phyloP scores from a whole-genome alignment of 2,329 filamentous ascomycete genomes.

The Coniochaeta sp. region DNA sequence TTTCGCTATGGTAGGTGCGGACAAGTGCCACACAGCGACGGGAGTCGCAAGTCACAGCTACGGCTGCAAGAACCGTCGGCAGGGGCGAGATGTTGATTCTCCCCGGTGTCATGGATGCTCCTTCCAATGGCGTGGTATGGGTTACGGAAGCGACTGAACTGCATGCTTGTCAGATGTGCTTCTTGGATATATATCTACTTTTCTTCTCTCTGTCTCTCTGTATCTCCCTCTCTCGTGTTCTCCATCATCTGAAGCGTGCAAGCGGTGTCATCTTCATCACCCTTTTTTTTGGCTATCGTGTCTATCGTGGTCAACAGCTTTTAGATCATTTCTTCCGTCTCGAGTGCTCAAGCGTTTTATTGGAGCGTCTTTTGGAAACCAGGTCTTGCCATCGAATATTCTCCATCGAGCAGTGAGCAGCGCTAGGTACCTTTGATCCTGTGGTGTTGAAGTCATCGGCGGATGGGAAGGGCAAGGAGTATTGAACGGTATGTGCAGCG shows the following conservation, averaged over 20 bases:
- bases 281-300: slow-evolving; percentile 3
- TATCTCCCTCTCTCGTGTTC: background rate
- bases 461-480: background rate
- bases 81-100: background rate
- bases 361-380: background rate
- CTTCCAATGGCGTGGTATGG: background rate
- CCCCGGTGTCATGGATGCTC: background rate
- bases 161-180: background rate
- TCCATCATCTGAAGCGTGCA: background rate
- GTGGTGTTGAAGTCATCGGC: background rate
- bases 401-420: background rate
- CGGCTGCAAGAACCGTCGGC: background rate
- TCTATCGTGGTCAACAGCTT: slow-evolving; percentile 2
- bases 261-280: background rate
- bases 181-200: background rate
- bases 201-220: background rate
- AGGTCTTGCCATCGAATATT: background rate
- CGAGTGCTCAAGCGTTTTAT: background rate
- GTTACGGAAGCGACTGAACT: background rate
- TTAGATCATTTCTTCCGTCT: slow-evolving; percentile 2
- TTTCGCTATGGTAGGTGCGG: background rate
- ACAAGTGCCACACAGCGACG: background rate
- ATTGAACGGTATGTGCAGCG: background rate
- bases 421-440: background rate
- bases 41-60: background rate